These are phyloP conservation scores for Raffaelea deltoideospora DNA, from an alignment of 2,329 filamentous ascomycete genomes.

Conservation along the genomic window DNA sequence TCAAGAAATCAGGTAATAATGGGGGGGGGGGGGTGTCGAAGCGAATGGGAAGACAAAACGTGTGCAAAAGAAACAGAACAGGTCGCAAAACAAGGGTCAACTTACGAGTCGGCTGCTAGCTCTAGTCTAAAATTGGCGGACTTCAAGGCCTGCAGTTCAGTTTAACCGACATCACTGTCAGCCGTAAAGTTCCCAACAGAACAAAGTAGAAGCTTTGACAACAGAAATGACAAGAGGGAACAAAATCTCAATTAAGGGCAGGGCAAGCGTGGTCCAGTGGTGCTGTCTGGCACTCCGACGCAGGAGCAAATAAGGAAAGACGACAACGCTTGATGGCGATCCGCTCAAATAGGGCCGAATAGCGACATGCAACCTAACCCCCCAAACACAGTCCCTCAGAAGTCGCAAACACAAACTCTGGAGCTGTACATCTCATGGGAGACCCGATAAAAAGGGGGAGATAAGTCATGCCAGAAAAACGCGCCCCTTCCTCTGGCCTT, in stretches of 20 bases:
- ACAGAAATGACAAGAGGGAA: too few relatives aligned
- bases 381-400: constrained; percentile 4
- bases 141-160: constrained; percentile 30
- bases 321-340: constrained; percentile 3
- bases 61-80: background rate
- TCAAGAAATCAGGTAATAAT: background rate
- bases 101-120: constrained; percentile 42
- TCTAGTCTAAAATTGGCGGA: constrained; percentile 34
- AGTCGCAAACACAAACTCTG: background rate
- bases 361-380: constrained; percentile 9
- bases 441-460: background rate
- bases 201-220: background rate
- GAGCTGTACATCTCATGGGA: background rate
- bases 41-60: background rate
- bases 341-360: constrained; percentile 12
- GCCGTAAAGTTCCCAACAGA: background rate
- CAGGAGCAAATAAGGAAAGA: constrained; percentile 5
- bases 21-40: background rate
- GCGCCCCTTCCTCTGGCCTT: too few relatives aligned
- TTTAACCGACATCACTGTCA: constrained; percentile 7
- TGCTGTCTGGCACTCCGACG: background rate
- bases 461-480: too few relatives aligned
- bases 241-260: background rate
- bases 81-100: background rate
- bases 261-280: background rate